Base-by-base conservation (phyloP, 176 grass and related monocot genomes). In the Eleusine coracana region DNA sequence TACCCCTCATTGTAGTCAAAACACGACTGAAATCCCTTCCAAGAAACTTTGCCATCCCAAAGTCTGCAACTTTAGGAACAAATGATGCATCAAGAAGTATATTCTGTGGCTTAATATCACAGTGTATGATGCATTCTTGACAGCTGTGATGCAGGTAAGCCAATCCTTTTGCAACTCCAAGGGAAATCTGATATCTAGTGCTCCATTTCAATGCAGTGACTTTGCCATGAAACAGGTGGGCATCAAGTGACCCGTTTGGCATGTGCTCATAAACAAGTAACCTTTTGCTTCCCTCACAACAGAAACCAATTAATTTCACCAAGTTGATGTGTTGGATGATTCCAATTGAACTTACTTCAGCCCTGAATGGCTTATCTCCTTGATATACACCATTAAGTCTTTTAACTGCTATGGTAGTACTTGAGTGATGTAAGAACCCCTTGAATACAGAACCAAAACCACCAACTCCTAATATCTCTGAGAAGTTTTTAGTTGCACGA, bases 291-390 rank as follows among this genome's bases (percentile, higher is more conserved):
- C 37, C 51, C 39, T 82, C 67, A n/a, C 65, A 82, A 25, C 67
- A 71, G 50, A 82, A 82, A 27, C 79, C 81, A n/a, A 83, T 73
- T 29, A 83, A 58, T 48, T 75, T 83, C n/a, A 73, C 46, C 46
- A 52, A 29, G 45, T 73, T 73, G 46, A 74, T 48, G 73, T 83
- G 69, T 34, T 69, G 78, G 49, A 80, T 80, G 15, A 52, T 41
- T 31, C 78, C 78, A 18, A 70, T 49, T 1, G 55, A 73, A 13
- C 80, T 83, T 56, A 83, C 80, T 48, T 83, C 70, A 14, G 39
- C 63, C 6, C 81, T 58, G 42, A 75, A 83, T 51, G 74, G 81
- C 18, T 83, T 83, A 41, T 74, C 71, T 55, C 71, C 71, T 38
- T 74, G 71, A 12, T 9, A 34, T 11, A 28, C 71, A 55, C 29